Evolutionary conservation across 2,329 filamentous ascomycete genomes (phyloP), one percentile per base, ranked within the genome.

Genomic region (Fusarium oxysporum): DNA sequence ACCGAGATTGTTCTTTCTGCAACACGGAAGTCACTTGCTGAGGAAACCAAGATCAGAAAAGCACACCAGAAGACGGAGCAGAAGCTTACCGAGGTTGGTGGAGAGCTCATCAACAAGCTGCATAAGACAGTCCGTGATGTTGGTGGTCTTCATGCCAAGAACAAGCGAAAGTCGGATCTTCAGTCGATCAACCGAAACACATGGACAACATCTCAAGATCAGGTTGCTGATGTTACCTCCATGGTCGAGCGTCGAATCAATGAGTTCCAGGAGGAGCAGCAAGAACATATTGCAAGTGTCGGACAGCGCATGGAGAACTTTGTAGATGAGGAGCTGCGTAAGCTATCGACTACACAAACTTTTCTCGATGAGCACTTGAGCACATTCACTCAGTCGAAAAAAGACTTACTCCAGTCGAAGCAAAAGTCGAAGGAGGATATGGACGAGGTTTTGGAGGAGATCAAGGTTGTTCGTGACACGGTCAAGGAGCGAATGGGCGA

Each of bases 381-480:
- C 12, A 86, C 87, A 1, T 94, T 97, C 75, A 86, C 90, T 43
- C 85, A 87, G 23, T 93, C 92, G 1, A 91, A 92, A 80, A 85
- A 86, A 56, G 89, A 92, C 74, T 87, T 97, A 21, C 87, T 92
- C 32, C 85, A 89, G 45, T 91, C 93, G 77, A 92, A 91, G 62
- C 85, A 88, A 30, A 86, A 87, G 70, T 92, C 94, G 6, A 93
- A 92, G 77, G 91, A 95, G 53, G 92, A 95, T 63, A 95, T 98
- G 93, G 95, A 98, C 76, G 86, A 89, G n/a, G 92, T 97, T 4
- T 86, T 99, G 14, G 93, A 96, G 77, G 96, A 97, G 80, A 97
- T 98, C 80, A 95, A 95, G 80, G 90, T 89, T n/a, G 87, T 98
- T 30, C 90, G 96, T 28, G 93, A 97, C 80, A 92, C 93, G 59